A percentile compares a stretch with the other conserved stretches of the same genome.
phyloP scores from a whole-genome alignment of 331 rosid species.

The Saraca asoca region DNA sequence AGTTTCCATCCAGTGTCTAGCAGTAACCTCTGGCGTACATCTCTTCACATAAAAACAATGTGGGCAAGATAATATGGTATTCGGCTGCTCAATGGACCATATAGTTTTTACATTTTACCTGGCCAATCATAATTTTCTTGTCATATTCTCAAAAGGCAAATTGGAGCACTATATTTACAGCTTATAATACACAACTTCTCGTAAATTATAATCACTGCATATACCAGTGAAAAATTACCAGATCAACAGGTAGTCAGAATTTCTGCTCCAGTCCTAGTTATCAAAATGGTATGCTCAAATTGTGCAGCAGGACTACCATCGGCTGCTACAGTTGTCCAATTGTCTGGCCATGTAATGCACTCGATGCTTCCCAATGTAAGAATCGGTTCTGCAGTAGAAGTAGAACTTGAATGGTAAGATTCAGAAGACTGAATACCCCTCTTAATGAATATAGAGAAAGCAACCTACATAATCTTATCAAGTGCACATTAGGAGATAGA shows the following conservation, averaged over 20 bases:
- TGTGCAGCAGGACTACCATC: slow-evolving; percentile 95
- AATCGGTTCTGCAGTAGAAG: slow-evolving; percentile 74
- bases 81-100: too few species aligned
- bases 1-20: too few species aligned
- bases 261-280: slow-evolving; percentile 88
- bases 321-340: slow-evolving; percentile 80
- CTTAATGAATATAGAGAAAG: not conserved
- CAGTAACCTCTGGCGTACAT: too few species aligned
- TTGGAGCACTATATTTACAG: slow-evolving; percentile 31
- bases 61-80: slow-evolving; percentile 10
- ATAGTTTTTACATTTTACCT: not conserved
- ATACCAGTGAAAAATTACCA: slow-evolving; percentile 26
- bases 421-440: slow-evolving; percentile 17
- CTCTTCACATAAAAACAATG: too few species aligned
- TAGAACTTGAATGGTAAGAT: not conserved
- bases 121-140: slow-evolving; percentile 1
- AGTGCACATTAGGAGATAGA: not conserved
- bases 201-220: not conserved
- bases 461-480: not conserved
- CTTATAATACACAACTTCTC: slow-evolving; percentile 3
- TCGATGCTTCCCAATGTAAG: slow-evolving; percentile 81
- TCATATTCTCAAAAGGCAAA: slow-evolving; percentile 10
- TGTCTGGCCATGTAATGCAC: slow-evolving; percentile 83
- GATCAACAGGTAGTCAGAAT: slow-evolving; percentile 71
- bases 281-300: slow-evolving; percentile 91